A percentile compares a stretch with the other conserved stretches of the same genome.
phyloP scores from a whole-genome alignment of 371 early-diverging fungal species.

The Rhizopus microsporus region DNA sequence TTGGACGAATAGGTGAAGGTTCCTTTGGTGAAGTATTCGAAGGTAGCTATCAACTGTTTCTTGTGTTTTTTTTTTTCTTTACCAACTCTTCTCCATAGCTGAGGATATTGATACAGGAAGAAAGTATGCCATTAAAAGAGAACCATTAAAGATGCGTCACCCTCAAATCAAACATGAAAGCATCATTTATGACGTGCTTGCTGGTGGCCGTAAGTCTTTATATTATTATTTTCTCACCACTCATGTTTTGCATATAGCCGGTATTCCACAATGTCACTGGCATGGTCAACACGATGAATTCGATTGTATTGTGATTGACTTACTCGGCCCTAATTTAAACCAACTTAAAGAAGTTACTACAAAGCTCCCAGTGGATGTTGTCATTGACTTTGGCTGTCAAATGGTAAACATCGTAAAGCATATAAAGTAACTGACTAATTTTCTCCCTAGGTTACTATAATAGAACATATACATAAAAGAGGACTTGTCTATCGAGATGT shows the following conservation, averaged over 20 bases:
- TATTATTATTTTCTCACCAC: not conserved
- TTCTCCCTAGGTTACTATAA: constrained; percentile 77
- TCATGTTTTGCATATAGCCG: constrained; percentile 41
- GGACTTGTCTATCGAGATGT: constrained; percentile 78
- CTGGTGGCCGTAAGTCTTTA: constrained; percentile 51
- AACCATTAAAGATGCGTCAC: constrained; percentile 41
- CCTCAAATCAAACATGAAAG: constrained; percentile 56
- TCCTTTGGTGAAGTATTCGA: constrained; percentile 68
- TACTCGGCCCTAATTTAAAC: constrained; percentile 94
- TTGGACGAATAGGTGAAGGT: constrained; percentile 66
- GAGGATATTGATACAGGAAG: constrained; percentile 47
- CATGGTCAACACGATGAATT: constrained; percentile 93
- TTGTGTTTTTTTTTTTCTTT: not conserved
- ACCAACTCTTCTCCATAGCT: constrained; percentile 24
- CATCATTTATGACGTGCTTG: constrained; percentile 49
- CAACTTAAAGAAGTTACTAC: constrained; percentile 67
- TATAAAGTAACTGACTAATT: constrained; percentile 3
- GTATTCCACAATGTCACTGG: constrained; percentile 88
- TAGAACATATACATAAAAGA: constrained; percentile 97
- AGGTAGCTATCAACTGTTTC: constrained; percentile 32
- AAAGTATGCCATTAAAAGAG: constrained; percentile 60
- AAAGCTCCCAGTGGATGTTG: constrained; percentile 48
- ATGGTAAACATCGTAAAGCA: constrained; percentile 38
- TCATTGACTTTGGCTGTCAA: constrained; percentile 58
- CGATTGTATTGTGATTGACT: constrained; percentile 93